These are phyloP conservation scores for Galerina marginata DNA, from an alignment of 768 basidiomycete species.

Conservation along the genomic window DNA sequence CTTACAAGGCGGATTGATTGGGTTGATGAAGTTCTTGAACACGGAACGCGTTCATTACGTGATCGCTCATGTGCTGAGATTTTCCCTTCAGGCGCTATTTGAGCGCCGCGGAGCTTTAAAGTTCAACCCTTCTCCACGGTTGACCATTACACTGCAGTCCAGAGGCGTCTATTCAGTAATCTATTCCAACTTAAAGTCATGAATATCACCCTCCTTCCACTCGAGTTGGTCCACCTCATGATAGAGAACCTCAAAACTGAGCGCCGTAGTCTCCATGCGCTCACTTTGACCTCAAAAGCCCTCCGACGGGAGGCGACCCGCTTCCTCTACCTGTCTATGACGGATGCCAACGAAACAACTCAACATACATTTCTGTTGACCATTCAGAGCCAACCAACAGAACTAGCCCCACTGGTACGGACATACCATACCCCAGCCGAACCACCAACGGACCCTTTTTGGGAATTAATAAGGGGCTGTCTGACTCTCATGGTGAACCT, in stretches of 20 bases:
- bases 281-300: background rate
- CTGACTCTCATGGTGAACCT: background rate
- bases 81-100: too few species aligned
- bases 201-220: constrained; percentile 11
- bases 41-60: too few species aligned
- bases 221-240: background rate
- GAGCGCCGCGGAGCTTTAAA: too few species aligned
- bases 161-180: too few species aligned
- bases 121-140: too few species aligned
- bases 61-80: too few species aligned
- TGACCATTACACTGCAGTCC: too few species aligned
- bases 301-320: background rate
- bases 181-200: constrained; percentile 14
- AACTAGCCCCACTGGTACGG: background rate
- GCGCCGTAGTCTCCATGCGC: background rate
- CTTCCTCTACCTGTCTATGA: background rate
- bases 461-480: background rate
- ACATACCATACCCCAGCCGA: background rate
- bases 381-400: background rate
- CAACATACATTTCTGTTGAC: background rate
- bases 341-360: background rate
- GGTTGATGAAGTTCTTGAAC: too few species aligned
- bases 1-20: too few species aligned
- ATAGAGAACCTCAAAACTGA: background rate
- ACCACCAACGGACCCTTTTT: background rate